A percentile compares a stretch with the other conserved stretches of the same genome.
These are phyloP conservation scores for Coniochaeta sp. DNA, from an alignment of 2,329 filamentous ascomycete species.

Conservation along the genomic window DNA sequence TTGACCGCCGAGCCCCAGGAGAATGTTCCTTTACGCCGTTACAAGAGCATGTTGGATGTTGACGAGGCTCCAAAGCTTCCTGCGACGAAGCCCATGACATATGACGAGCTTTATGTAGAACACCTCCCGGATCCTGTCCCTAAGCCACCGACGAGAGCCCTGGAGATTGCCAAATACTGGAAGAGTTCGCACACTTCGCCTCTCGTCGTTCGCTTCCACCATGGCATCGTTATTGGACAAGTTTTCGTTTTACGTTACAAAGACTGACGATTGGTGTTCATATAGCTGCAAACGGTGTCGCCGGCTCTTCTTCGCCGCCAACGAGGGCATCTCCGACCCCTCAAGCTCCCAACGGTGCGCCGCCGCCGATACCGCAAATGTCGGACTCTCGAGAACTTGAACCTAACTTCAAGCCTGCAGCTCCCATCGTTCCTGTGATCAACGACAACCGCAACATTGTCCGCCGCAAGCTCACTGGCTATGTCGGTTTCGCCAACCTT, in stretches of 20 bases:
- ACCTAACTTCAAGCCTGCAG: constrained; percentile 30
- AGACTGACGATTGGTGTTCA: constrained; percentile 25
- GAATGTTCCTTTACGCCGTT: constrained; percentile 28
- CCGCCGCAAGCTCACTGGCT: constrained; percentile 94
- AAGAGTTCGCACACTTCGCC: not conserved
- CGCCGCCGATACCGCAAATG: constrained; percentile 19
- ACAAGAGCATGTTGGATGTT: constrained; percentile 47
- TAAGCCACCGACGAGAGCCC: constrained; percentile 9
- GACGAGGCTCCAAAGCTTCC: constrained; percentile 39
- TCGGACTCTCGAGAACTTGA: constrained; percentile 21
- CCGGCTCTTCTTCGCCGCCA: constrained; percentile 26
- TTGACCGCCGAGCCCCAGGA: constrained; percentile 22
- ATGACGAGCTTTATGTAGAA: constrained; percentile 37
- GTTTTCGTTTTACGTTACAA: constrained; percentile 5
- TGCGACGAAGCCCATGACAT: constrained; percentile 34
- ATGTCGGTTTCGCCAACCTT: constrained; percentile 96
- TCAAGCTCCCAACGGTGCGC: constrained; percentile 29
- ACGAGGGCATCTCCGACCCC: constrained; percentile 32
- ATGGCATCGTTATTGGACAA: constrained; percentile 3
- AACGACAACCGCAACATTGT: constrained; percentile 89
- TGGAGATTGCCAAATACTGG: not conserved
- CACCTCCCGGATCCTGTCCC: constrained; percentile 8
- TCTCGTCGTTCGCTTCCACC: constrained; percentile 1
- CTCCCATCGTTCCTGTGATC: constrained; percentile 32
- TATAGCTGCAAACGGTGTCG: constrained; percentile 33